phyloP scores from a whole-genome alignment of 345 rosid genomes.

The Barbarea vulgaris region DNA sequence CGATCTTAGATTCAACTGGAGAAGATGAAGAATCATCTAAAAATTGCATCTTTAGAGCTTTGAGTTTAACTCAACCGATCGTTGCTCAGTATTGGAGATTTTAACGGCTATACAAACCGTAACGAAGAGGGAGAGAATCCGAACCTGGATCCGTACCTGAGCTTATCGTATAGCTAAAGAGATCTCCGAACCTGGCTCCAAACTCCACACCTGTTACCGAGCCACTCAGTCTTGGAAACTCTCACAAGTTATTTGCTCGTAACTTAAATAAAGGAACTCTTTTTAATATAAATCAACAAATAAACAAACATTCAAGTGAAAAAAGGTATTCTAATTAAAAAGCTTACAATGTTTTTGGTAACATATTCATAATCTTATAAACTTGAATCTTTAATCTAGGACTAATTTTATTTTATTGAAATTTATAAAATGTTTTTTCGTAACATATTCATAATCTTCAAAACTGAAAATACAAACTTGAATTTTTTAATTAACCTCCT shows the following conservation, averaged over 20 bases:
- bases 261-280: not conserved
- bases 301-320: not conserved
- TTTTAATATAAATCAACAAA: not conserved
- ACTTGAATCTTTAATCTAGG: not conserved
- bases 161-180: constrained; percentile 15
- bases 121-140: constrained; percentile 33
- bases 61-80: not conserved
- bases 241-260: not conserved
- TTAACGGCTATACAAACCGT: constrained; percentile 46
- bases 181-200: constrained; percentile 56
- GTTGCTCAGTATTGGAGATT: constrained; percentile 17
- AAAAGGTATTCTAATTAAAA: not conserved
- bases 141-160: constrained; percentile 63
- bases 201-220: constrained; percentile 40
- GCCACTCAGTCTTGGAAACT: constrained; percentile 27
- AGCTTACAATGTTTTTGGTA: not conserved
- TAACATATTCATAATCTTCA: not conserved
- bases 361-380: not conserved
- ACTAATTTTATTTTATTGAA: not conserved
- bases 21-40: constrained; percentile 11
- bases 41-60: not conserved
- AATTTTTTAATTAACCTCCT: not conserved
- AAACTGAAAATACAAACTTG: not conserved
- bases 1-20: not conserved
- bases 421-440: too few relatives aligned